phyloP scores from a whole-genome alignment of 2,329 filamentous ascomycete species.

The Passalora sequoiae region DNA sequence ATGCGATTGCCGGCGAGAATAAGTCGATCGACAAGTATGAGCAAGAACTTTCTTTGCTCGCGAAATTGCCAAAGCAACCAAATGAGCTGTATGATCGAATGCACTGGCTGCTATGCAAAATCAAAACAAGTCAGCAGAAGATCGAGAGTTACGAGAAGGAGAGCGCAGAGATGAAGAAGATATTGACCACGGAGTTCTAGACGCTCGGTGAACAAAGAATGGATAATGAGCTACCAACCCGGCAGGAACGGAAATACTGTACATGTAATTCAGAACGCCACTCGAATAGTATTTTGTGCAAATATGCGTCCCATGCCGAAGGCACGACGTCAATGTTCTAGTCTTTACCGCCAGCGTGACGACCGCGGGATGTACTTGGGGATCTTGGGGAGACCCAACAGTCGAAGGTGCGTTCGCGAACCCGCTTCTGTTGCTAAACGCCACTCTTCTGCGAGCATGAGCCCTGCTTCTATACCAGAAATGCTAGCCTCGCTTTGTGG shows the following conservation, averaged over 20 bases:
- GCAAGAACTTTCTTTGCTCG: conserved; percentile 68
- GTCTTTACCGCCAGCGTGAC: no score
- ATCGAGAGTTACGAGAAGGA: conserved; percentile 69
- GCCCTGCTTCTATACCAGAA: no score
- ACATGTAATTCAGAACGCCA: no score
- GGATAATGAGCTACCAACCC: conserved; percentile 1
- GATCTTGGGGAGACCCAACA: no score
- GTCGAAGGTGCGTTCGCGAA: no score
- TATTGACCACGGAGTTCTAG: conserved; percentile 53
- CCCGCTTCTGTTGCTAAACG: no score
- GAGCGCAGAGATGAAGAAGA: conserved; percentile 65
- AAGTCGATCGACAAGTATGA: conserved; percentile 74
- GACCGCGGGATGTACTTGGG: no score
- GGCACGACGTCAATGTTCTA: no score
- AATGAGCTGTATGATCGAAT: conserved; percentile 61
- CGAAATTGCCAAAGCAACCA: conserved; percentile 64
- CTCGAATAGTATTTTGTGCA: no score
- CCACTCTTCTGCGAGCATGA: no score
- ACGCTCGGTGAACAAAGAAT: neutral
- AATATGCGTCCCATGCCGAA: no score
- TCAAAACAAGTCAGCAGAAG: conserved; percentile 68
- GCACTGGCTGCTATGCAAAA: conserved; percentile 67
- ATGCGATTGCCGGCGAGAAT: conserved; percentile 66
- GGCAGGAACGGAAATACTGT: conserved; percentile 13
- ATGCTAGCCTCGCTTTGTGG: no score